Evolutionary conservation across 177 flowering plant species (phyloP), one percentile per base, ranked within the genome.

Genomic region (Vitis hybrid): DNA sequence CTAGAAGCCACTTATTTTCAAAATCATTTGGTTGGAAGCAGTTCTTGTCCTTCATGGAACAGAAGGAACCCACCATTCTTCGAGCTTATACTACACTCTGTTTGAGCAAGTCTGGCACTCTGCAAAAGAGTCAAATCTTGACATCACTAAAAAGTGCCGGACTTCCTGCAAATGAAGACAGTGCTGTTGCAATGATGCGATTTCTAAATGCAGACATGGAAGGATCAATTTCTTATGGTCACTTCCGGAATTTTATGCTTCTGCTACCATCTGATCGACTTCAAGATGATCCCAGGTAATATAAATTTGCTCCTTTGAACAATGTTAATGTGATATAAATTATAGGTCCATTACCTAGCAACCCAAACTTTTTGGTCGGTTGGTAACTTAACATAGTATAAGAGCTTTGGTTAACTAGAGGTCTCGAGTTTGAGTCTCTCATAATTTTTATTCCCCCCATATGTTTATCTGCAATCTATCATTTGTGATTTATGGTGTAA

Each of bases 21-120:
- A 91, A 93, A 79, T 95, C 99, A 60, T 87, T 95, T 82, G 98
- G 99, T 52, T 93, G 94, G 98, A 95, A 90, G 70, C 98, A 91
- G 68, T 95, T 95, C 69, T 77, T 89, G 58, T 83, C 96, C 57
- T 79, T 95, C 74, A 93, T 95, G 98, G 98, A 95, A 73, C 99
- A 95, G 85, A 93, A 87, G 79, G 99, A 93, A 75, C 92, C 97
- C 45, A 95, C 97, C 39, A 93, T 95, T 77, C 92, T 95, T 20
- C 88, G 98, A 45, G 99, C 99, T 57, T 95, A 95, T 79, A 95
- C 97, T 45, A 85, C 98, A 76, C 85, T 95, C 16, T 91, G 99
- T 83, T 81, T 95, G 74, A 95, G 91, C 90, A 91, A 93, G 79
- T 93, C 97, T 20, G 99, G 99, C 31, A 95, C 98, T 1, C 76